Conservation (phyloP, 139 green algal species). For the Pseudopediastrum boryanum region DNA sequence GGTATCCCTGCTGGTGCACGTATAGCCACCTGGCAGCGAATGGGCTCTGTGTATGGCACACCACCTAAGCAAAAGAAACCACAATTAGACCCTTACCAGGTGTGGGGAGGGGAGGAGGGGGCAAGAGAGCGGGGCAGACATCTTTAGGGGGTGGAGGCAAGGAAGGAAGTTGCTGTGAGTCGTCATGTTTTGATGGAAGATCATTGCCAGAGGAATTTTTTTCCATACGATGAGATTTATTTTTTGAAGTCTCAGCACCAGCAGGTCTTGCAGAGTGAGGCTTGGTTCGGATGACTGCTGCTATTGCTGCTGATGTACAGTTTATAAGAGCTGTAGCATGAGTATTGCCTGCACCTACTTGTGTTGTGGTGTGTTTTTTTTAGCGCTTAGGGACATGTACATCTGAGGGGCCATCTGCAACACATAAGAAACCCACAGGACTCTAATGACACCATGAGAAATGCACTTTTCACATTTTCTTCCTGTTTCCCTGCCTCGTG, state of each 20-base stretch:
- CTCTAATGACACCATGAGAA: too few species aligned
- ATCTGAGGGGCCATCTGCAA: too few species aligned
- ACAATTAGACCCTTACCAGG: slow-evolving; percentile 43
- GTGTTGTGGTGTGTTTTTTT: background rate
- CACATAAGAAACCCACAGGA: too few species aligned
- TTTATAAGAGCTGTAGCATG: background rate
- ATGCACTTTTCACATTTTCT: background rate
- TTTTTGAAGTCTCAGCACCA: background rate
- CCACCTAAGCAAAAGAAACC: background rate
- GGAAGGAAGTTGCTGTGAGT: background rate
- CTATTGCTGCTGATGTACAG: background rate
- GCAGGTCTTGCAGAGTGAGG: background rate
- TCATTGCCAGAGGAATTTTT: background rate
- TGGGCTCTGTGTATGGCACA: slow-evolving; percentile 45
- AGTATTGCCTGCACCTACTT: background rate
- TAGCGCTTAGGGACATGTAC: background rate
- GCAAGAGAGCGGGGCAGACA: too few species aligned
- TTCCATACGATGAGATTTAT: background rate
- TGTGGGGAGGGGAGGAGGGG: too few species aligned
- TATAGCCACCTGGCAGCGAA: slow-evolving; percentile 50
- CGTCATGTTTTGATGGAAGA: background rate
- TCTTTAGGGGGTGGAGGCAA: too few species aligned
- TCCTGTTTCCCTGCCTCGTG: background rate
- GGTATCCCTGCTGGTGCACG: slow-evolving; percentile 24
- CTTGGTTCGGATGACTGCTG: background rate